Percentiles rank a stretch among this genome's conserved stretches.
Conservation (phyloP, 495 filamentous ascomycete genomes). For the Sordaria brevicollis region DNA sequence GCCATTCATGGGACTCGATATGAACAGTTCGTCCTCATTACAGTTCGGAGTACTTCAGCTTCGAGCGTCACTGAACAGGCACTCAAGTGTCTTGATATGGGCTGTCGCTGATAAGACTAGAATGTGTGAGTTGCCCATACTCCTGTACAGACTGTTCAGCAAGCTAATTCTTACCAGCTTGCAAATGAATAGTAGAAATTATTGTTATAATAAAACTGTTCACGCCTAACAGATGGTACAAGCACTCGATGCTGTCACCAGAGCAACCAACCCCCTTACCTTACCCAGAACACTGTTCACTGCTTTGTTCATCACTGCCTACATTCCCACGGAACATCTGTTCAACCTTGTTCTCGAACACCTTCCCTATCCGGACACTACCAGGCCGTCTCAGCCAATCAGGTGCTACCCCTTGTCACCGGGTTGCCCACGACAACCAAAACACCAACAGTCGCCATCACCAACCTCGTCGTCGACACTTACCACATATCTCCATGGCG, state of each 20-base stretch:
- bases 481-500: background rate
- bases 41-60: too few relatives aligned
- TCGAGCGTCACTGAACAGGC: background rate
- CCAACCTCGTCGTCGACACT: background rate
- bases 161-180: too few relatives aligned
- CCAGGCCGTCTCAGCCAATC: conserved; percentile 10
- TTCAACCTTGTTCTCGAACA: background rate
- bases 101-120: background rate
- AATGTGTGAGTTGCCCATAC: background rate
- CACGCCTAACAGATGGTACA: too few relatives aligned
- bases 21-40: background rate
- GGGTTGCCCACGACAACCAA: background rate
- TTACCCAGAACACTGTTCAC: background rate
- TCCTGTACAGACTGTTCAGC: background rate
- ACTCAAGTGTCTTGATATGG: background rate
- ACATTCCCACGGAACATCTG: background rate
- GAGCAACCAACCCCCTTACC: background rate
- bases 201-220: too few relatives aligned
- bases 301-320: background rate
- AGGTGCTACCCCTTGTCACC: background rate
- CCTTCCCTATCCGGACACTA: background rate
- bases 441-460: background rate
- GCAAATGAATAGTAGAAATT: too few relatives aligned
- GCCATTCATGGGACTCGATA: background rate
- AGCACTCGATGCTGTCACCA: background rate